Evolutionary conservation across 2,329 filamentous ascomycete genomes (phyloP).

Genomic region (Plenodomus lindquistii): DNA sequence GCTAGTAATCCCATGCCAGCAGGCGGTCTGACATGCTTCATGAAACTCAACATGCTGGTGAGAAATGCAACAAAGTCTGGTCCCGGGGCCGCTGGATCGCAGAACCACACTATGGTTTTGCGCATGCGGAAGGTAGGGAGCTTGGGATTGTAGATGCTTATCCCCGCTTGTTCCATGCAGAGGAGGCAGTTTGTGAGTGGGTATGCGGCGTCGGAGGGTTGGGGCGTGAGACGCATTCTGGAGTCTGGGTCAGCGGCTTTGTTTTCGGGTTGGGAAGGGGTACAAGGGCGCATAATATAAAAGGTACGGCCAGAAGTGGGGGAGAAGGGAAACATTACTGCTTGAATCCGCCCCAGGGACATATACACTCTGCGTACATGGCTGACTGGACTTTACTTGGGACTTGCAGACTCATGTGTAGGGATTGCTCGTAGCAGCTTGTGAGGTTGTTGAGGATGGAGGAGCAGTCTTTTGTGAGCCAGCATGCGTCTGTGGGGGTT

Average conservation of each 20-base stretch:
- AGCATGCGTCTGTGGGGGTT: background rate
- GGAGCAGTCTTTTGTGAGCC: background rate
- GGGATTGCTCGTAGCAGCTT: background rate
- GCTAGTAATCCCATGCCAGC: background rate
- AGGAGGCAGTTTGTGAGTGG: background rate
- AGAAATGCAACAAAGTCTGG: slow-evolving; percentile 3
- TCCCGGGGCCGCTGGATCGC: background rate
- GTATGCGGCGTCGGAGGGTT: background rate
- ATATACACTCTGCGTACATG: no score
- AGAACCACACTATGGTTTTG: slow-evolving; percentile 8
- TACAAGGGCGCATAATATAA: no score
- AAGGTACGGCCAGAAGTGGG: no score
- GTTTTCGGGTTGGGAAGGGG: no score
- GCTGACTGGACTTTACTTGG: background rate
- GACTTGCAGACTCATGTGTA: background rate
- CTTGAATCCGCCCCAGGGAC: no score
- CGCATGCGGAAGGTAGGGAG: background rate
- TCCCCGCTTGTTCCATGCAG: slow-evolving; percentile 6
- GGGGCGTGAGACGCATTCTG: background rate
- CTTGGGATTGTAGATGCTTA: background rate
- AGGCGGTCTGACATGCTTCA: background rate
- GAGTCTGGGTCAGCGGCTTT: no score
- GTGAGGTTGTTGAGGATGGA: background rate
- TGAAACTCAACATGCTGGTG: slow-evolving; percentile 1
- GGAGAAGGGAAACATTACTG: no score